Conservation (phyloP, 352 stramenopile species). For the Phytophthora megakarya region DNA sequence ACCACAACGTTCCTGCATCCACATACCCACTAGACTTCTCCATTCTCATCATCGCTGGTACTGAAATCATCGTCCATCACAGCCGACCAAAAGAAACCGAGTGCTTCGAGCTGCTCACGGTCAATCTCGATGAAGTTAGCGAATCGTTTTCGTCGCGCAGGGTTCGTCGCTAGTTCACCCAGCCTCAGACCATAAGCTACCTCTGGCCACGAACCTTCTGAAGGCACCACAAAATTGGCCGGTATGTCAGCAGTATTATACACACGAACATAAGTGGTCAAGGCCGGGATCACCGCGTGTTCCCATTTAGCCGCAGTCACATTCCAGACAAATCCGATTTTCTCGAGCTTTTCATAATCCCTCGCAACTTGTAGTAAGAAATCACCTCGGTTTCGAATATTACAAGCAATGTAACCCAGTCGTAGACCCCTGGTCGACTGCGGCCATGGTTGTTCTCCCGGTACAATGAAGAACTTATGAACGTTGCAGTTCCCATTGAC, state of each 20-base stretch:
- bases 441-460: constrained; percentile 43
- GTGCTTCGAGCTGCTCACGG: constrained; percentile 42
- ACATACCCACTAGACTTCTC: background rate
- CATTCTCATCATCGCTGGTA: constrained; percentile 1
- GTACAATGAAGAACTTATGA: constrained; percentile 44
- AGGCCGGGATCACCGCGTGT: constrained; percentile 45
- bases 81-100: constrained; percentile 56
- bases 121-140: constrained; percentile 63
- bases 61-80: constrained; percentile 5
- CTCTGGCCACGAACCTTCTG: constrained; percentile 43
- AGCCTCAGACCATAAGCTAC: constrained; percentile 42
- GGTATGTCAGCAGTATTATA: constrained; percentile 43
- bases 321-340: constrained; percentile 67
- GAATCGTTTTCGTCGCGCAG: constrained; percentile 32
- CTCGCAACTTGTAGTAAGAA: constrained; percentile 56
- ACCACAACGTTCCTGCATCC: background rate
- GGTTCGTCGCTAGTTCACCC: constrained; percentile 38
- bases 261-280: constrained; percentile 48
- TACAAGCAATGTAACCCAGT: constrained; percentile 60
- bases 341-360: constrained; percentile 48
- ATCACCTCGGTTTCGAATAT: constrained; percentile 55
- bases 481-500: constrained; percentile 55
- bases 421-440: constrained; percentile 37
- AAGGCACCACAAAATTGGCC: constrained; percentile 57
- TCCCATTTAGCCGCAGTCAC: constrained; percentile 49